Conservation (phyloP, 768 basidiomycete genomes). For the Pisolithus tinctorius region DNA sequence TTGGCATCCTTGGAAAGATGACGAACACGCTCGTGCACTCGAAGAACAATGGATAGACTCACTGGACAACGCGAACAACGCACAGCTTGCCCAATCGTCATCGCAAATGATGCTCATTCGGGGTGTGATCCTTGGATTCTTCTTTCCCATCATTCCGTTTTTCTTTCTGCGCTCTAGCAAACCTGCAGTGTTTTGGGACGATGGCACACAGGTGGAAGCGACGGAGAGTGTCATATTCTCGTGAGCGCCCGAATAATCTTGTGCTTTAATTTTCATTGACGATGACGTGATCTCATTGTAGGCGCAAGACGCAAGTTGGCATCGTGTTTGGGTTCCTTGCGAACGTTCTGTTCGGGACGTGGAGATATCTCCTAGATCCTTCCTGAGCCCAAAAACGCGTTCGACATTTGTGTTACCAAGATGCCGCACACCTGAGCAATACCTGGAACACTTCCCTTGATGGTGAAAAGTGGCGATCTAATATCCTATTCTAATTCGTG, state of each 20-base stretch:
- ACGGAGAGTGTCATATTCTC: constrained; percentile 68
- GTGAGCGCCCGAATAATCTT: constrained; percentile 38
- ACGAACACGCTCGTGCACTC: constrained; percentile 85
- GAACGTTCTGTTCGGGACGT: constrained; percentile 79
- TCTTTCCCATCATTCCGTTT: constrained; percentile 86
- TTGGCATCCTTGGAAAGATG: constrained; percentile 43
- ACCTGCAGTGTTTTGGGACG: constrained; percentile 76
- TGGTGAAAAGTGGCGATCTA: too few relatives aligned
- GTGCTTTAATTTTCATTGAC: background rate
- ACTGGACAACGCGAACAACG: constrained; percentile 56
- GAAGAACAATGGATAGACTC: constrained; percentile 97
- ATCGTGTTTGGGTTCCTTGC: constrained; percentile 79
- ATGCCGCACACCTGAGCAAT: too few relatives aligned
- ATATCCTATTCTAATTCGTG: too few relatives aligned
- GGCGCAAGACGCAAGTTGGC: constrained; percentile 71
- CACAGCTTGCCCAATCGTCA: constrained; percentile 52
- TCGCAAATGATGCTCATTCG: constrained; percentile 64
- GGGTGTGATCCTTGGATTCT: constrained; percentile 84
- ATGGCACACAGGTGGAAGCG: constrained; percentile 52
- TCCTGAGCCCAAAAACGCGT: constrained; percentile 13
- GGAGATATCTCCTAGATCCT: constrained; percentile 66
- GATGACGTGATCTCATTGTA: constrained; percentile 23
- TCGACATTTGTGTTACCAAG: too few relatives aligned
- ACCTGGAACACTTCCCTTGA: too few relatives aligned
- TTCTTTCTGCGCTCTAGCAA: constrained; percentile 79